Percentiles rank a stretch among this genome's conserved stretches.
These are phyloP conservation scores for Lachancea kluyveri DNA, from an alignment of 805 yeast genomes.

Conservation along the genomic window DNA sequence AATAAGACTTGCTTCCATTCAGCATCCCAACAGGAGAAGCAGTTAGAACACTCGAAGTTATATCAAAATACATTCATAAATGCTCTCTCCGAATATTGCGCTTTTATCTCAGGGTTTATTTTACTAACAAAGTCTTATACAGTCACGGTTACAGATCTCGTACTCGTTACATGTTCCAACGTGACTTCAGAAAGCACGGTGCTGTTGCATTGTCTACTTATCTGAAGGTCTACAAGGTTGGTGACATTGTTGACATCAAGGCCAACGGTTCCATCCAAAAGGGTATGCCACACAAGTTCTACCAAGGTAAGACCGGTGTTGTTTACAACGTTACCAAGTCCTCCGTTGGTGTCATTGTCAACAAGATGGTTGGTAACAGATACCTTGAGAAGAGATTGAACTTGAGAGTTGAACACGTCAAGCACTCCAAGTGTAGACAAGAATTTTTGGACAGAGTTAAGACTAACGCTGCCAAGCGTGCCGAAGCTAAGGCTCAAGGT, in stretches of 20 bases:
- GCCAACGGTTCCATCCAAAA: constrained; percentile 99
- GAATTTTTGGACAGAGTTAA: constrained; percentile 99
- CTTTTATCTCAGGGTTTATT: background rate
- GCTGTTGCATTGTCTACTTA: constrained; percentile 89
- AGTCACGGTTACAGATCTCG: constrained; percentile 99
- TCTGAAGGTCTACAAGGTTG: constrained; percentile 97
- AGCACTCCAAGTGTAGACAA: constrained; percentile 99
- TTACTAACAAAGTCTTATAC: constrained; percentile 14
- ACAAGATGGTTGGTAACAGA: constrained; percentile 99
- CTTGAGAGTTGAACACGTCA: constrained; percentile 97
- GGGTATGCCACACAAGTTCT: constrained; percentile 99
- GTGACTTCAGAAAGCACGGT: constrained; percentile 98
- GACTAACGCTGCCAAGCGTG: constrained; percentile 87
- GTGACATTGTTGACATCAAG: constrained; percentile 98
- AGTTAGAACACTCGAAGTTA: no score
- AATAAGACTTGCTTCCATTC: no score
- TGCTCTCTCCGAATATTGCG: background rate
- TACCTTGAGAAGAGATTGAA: constrained; percentile 98
- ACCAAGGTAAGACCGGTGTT: constrained; percentile 99
- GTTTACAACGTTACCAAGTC: constrained; percentile 98
- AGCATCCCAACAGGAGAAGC: no score
- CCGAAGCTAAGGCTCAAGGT: constrained; percentile 94
- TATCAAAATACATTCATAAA: background rate
- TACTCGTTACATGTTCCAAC: constrained; percentile 99
- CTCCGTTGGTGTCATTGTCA: constrained; percentile 95